Conservation (phyloP, 345 rosid genomes). For the Eucalyptus fibrosa region DNA sequence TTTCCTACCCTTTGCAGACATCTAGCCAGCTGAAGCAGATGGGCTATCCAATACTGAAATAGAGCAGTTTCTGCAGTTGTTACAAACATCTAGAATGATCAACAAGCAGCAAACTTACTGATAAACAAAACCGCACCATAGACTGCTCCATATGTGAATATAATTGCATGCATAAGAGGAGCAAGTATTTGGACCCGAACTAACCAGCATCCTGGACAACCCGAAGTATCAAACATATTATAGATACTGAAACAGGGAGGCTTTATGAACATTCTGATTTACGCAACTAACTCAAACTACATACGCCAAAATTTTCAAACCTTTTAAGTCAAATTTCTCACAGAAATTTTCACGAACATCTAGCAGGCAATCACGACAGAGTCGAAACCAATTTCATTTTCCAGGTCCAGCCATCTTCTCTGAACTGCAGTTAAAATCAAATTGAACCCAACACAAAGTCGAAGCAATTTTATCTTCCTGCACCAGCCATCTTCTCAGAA, state of each 20-base stretch:
- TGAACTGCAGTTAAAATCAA: not conserved
- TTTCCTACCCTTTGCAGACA: constrained; percentile 72
- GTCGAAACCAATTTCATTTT: not conserved
- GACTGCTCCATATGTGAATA: not conserved
- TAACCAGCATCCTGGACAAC: not conserved
- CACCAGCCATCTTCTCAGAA: not conserved
- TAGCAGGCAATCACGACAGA: not conserved
- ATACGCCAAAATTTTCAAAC: not conserved
- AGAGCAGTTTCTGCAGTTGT: not conserved
- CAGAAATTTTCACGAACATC: not conserved
- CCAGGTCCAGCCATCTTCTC: not conserved
- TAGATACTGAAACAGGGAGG: not conserved
- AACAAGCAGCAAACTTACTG: not conserved
- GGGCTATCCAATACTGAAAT: not conserved
- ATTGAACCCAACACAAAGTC: not conserved
- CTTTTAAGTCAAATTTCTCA: not conserved
- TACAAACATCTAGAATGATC: not conserved
- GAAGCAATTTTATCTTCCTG: not conserved
- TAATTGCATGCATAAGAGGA: not conserved
- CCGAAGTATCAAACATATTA: not conserved
- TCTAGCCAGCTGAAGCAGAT: constrained; percentile 4
- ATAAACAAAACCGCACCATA: not conserved
- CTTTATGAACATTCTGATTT: not conserved
- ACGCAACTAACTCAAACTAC: not conserved
- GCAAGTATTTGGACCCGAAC: not conserved